Evolutionary conservation across 1,284 basidiomycete genomes (phyloP).

Genomic region (Pseudozyma thailandica): DNA sequence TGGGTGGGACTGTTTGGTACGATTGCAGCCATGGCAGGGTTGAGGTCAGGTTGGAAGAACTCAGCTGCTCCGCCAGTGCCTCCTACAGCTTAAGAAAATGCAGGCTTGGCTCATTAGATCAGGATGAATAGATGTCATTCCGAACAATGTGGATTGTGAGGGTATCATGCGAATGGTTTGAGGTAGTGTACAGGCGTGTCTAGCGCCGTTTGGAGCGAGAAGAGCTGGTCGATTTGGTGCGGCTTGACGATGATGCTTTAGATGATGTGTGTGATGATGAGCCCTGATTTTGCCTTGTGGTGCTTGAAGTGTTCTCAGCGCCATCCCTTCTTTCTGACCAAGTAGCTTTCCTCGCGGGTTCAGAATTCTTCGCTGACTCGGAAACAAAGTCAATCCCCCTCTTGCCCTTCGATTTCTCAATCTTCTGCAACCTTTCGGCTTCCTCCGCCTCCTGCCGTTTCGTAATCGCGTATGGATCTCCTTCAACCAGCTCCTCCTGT

Average conservation of each 20-base stretch:
- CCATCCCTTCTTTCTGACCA: neutral
- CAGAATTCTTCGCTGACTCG: neutral
- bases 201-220: neutral
- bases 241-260: neutral
- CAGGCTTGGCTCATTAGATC: neutral
- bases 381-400: conserved; percentile 3
- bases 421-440: neutral
- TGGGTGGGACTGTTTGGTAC: conserved; percentile 67
- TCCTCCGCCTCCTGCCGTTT: neutral
- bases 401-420: neutral
- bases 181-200: neutral
- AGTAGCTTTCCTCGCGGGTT: neutral
- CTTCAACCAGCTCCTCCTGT: conserved; percentile 11
- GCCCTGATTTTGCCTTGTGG: neutral
- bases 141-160: neutral
- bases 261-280: neutral
- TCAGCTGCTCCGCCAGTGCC: conserved; percentile 41
- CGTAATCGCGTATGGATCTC: conserved; percentile 17
- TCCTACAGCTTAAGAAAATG: conserved; percentile 8
- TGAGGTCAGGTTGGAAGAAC: conserved; percentile 61
- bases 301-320: neutral
- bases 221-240: neutral
- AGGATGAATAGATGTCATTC: neutral
- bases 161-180: neutral
- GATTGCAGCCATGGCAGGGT: conserved; percentile 61